Conservation (phyloP, 768 basidiomycete genomes). For the Wakefieldia striispora region DNA sequence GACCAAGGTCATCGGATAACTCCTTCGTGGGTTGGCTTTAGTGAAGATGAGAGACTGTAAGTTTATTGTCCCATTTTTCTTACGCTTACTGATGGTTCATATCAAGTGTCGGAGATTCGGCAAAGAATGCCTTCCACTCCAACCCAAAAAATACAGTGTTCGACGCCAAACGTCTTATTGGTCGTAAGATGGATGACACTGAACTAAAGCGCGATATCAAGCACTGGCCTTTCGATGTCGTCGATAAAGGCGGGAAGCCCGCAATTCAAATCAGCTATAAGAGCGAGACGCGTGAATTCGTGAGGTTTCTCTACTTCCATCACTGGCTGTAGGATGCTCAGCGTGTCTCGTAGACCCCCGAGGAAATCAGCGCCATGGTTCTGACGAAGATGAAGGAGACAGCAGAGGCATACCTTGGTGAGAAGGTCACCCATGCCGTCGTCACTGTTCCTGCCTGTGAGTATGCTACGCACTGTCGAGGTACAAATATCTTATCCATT, state of each 20-base stretch:
- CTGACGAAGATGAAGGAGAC: constrained; percentile 99
- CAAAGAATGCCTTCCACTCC: constrained; percentile 93
- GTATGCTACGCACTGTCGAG: constrained; percentile 23
- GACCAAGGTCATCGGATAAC: constrained; percentile 90
- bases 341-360: constrained; percentile 61
- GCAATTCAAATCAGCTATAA: constrained; percentile 75
- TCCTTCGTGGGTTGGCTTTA: constrained; percentile 82
- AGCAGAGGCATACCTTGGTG: constrained; percentile 95
- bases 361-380: constrained; percentile 96
- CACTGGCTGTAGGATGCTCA: neutral
- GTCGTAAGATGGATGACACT: constrained; percentile 76
- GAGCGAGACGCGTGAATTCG: constrained; percentile 78
- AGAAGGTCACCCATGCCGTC: constrained; percentile 95
- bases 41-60: constrained; percentile 72
- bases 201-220: constrained; percentile 82
- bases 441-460: constrained; percentile 95
- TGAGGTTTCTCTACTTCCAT: constrained; percentile 39
- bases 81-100: neutral
- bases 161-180: constrained; percentile 94
- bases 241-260: constrained; percentile 81
- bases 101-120: constrained; percentile 79
- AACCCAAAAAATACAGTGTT: constrained; percentile 95
- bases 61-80: neutral
- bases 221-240: constrained; percentile 88
- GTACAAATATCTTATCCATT: constrained; percentile 11